Evolutionary conservation across 2,329 filamentous ascomycete genomes (phyloP).

Genomic region (Hypoxylon sp.): DNA sequence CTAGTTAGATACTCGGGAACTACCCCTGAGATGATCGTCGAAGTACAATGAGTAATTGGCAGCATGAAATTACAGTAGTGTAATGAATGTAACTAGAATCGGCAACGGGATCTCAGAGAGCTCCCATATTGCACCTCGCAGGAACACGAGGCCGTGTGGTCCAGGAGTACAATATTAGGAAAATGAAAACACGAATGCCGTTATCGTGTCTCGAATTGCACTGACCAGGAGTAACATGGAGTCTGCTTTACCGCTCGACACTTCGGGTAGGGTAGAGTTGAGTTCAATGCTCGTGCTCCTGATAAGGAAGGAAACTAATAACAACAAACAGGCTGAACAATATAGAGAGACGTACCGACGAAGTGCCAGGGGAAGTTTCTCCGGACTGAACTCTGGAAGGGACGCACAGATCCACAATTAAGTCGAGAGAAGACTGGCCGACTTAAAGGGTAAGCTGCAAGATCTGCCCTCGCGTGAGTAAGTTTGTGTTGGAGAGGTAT

Average conservation of each 20-base stretch:
- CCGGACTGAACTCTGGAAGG: slow-evolving; percentile 27
- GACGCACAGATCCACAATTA: slow-evolving; percentile 33
- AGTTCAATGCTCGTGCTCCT: slow-evolving; percentile 27
- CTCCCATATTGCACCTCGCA: slow-evolving; percentile 27
- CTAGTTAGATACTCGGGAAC: slow-evolving; percentile 11
- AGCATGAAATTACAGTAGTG: slow-evolving; percentile 15
- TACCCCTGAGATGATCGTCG: slow-evolving; percentile 25
- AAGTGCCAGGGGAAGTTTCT: slow-evolving; percentile 24
- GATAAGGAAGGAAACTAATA: slow-evolving; percentile 37
- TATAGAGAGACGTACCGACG: slow-evolving; percentile 38
- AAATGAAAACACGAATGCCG: slow-evolving; percentile 34
- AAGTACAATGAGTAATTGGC: slow-evolving; percentile 10
- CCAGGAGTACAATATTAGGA: slow-evolving; percentile 22
- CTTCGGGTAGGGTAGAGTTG: slow-evolving; percentile 32
- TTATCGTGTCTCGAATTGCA: slow-evolving; percentile 37
- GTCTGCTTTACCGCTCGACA: slow-evolving; percentile 37
- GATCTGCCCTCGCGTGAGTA: slow-evolving; percentile 37
- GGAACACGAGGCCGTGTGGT: slow-evolving; percentile 26
- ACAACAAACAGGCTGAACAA: slow-evolving; percentile 41
- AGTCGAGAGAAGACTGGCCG: slow-evolving; percentile 26
- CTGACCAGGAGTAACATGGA: slow-evolving; percentile 33
- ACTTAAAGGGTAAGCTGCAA: slow-evolving; percentile 27
- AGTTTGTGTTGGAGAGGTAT: slow-evolving; percentile 5
- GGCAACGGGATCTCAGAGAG: slow-evolving; percentile 18
- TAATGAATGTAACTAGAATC: slow-evolving; percentile 13